Evolutionary conservation across 495 filamentous ascomycete species (phyloP).

Genomic region (Penicillium pulvis): DNA sequence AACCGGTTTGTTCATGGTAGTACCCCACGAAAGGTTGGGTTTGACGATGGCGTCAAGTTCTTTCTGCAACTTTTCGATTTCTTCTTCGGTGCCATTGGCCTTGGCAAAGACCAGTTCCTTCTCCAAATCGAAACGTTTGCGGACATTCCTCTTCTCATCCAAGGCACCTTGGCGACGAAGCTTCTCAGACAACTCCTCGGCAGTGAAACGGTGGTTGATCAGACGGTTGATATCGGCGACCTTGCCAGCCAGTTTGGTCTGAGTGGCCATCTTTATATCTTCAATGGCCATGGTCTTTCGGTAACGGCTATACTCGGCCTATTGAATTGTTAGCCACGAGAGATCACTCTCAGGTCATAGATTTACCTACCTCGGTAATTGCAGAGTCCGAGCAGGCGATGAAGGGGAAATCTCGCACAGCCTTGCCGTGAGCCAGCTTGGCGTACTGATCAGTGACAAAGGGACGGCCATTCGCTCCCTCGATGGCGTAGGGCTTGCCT

Average conservation of each 20-base stretch:
- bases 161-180: constrained; percentile 66
- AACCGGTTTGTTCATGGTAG: constrained; percentile 51
- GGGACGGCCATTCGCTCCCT: constrained; percentile 65
- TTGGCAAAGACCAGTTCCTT: constrained; percentile 66
- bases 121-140: constrained; percentile 63
- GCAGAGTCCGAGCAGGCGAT: constrained; percentile 75
- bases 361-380: constrained; percentile 67
- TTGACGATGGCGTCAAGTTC: constrained; percentile 68
- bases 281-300: constrained; percentile 72
- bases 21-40: constrained; percentile 70
- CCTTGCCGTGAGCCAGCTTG: constrained; percentile 71
- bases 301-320: constrained; percentile 84
- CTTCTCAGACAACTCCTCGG: constrained; percentile 75
- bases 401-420: constrained; percentile 78
- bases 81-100: constrained; percentile 60
- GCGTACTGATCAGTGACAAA: constrained; percentile 79
- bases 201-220: constrained; percentile 75
- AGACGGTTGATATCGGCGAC: constrained; percentile 79
- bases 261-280: constrained; percentile 68
- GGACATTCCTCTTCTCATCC: constrained; percentile 59
- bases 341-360: neutral
- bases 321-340: constrained; percentile 27
- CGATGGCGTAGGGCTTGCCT: constrained; percentile 79
- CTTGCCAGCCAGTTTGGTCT: constrained; percentile 64
- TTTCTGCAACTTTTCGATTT: constrained; percentile 60